Percentiles rank a stretch among this genome's conserved stretches.
These are phyloP conservation scores for Fusarium pseudonygamai DNA, from an alignment of 2,329 filamentous ascomycete genomes.

Conservation along the genomic window DNA sequence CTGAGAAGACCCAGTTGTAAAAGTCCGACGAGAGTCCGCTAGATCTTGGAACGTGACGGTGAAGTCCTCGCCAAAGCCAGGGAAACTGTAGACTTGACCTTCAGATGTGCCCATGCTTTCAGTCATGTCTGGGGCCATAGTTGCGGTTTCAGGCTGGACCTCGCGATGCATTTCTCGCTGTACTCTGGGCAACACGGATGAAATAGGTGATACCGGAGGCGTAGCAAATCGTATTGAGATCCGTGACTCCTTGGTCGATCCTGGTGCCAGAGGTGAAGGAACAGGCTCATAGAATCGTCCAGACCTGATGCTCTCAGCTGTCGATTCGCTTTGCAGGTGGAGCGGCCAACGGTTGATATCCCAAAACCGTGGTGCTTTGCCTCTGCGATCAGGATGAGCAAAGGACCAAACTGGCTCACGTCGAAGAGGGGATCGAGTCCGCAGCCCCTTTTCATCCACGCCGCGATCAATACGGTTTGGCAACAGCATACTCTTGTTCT, in stretches of 20 bases:
- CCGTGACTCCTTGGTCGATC: not conserved
- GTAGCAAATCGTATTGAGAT: not conserved
- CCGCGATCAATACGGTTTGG: slow-evolving; percentile 47
- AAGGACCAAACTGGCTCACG: slow-evolving; percentile 48
- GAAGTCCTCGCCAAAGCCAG: slow-evolving; percentile 11
- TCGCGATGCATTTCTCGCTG: not conserved
- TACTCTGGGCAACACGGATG: not conserved
- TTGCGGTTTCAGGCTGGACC: not conserved
- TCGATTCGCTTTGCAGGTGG: slow-evolving; percentile 50
- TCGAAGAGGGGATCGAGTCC: slow-evolving; percentile 24
- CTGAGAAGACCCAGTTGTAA: slow-evolving; percentile 36
- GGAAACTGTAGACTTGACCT: not conserved
- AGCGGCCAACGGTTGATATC: slow-evolving; percentile 60
- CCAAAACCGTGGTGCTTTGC: slow-evolving; percentile 50
- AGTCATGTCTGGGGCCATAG: not conserved
- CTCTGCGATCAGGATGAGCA: slow-evolving; percentile 39
- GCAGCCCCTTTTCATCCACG: slow-evolving; percentile 22
- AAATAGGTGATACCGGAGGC: not conserved
- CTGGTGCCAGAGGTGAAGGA: not conserved
- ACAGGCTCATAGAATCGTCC: not conserved
- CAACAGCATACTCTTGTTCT: slow-evolving; percentile 55
- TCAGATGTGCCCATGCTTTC: not conserved
- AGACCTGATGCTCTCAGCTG: slow-evolving; percentile 1
- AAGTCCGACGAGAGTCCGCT: slow-evolving; percentile 31
- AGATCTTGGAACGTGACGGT: slow-evolving; percentile 24